Conservation (phyloP, 805 yeast species). For the Saccharomycopsis fodiens region DNA sequence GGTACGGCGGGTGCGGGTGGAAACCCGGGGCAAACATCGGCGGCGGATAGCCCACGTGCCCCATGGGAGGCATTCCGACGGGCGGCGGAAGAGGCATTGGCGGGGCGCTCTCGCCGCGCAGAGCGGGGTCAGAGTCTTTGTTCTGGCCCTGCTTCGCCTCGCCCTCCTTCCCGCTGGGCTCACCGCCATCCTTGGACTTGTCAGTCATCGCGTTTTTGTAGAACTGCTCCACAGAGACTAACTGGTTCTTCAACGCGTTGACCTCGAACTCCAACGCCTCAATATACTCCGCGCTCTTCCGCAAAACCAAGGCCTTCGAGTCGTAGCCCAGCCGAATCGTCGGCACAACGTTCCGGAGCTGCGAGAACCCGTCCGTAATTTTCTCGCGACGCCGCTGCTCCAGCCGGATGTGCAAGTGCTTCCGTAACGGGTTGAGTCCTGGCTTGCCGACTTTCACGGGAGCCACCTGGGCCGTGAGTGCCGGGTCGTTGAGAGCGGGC, state of each 20-base stretch:
- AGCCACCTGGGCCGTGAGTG: background rate
- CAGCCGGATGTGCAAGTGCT: conserved; percentile 36
- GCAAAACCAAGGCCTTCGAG: conserved; percentile 38
- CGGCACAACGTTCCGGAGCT: conserved; percentile 33
- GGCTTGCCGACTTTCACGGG: conserved; percentile 2
- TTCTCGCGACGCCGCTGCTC: conserved; percentile 40
- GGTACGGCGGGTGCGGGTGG: conserved; percentile 2
- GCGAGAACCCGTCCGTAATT: conserved; percentile 39
- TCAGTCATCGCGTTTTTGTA: conserved; percentile 4
- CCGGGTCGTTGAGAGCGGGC: conserved; percentile 1
- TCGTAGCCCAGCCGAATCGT: conserved; percentile 34
- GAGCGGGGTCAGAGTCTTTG: background rate
- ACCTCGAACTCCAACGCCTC: conserved; percentile 30
- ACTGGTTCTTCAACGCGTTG: conserved; percentile 21
- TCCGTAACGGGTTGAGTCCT: conserved; percentile 9
- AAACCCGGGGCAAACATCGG: background rate
- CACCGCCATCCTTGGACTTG: background rate
- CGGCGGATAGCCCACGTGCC: background rate
- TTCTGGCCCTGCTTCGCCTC: background rate
- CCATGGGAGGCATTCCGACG: too few species aligned
- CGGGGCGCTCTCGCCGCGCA: background rate
- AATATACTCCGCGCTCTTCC: conserved; percentile 37
- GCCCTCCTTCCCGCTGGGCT: background rate
- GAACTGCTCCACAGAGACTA: conserved; percentile 22
- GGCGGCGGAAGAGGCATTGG: conserved; percentile 3